Base-by-base conservation (phyloP, 805 yeast genomes). In the Kodamaea kaohsiungensis region DNA sequence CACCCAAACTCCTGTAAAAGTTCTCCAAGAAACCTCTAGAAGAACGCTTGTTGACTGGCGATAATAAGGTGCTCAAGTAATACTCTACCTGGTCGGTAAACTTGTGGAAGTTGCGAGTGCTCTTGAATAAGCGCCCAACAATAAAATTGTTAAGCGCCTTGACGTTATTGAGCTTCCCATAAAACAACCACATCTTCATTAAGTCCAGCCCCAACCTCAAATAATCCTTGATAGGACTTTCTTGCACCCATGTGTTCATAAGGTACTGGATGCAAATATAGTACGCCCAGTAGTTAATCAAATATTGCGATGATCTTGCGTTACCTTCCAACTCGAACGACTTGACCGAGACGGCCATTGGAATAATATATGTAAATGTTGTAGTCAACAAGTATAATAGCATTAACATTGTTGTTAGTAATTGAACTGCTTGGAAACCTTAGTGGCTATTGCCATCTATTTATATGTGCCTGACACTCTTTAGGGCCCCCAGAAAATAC, bases 261-360 rank as follows among this genome's bases (percentile, higher is more conserved):
- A 52, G 9, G 43, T 35, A 48, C 39, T 48, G 52, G 18, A 54
- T n/a, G 2, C 53, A 50, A 19, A 53, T 38, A 46, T 53, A 59
- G 52, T 59, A 59, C 17, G 55, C n/a, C 61, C 61, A 59, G 47
- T 59, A 59, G 56, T 59, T 59, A 33, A 59, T 45, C 38, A 59
- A 50, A 27, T 56, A 59, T 48, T 48, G 48, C 50, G 40, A 51
- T 9, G 61, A 52, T 33, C 43, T 25, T 49, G 53, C 2, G 46
- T 43, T 19, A 46, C 42, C 49, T n/a, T 45, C 42, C n/a, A 37
- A 17, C 17, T 49, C 52, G 33, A 58, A 49, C 27, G 57, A 43
- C 40, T 54, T 56, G 43, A 56, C 18, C 5, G 61, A 49, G 7
- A 58, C 53, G 30, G 52, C 59, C 48, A 58, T 33, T 6, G 61